phyloP scores from a whole-genome alignment of 257 asterid species.

The Verbascum thapsus region DNA sequence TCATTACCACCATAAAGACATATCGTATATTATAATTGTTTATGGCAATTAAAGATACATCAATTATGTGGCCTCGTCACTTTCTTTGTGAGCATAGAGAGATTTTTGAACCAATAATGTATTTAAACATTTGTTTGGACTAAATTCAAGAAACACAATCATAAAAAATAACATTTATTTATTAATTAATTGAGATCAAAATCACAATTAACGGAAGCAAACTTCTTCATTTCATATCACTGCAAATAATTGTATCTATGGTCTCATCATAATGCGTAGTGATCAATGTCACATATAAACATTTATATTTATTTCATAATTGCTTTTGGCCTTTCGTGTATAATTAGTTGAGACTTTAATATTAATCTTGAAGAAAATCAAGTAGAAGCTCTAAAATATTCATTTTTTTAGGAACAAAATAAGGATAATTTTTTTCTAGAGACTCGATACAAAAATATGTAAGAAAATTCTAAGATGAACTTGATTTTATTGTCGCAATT shows the following conservation, averaged over 20 bases:
- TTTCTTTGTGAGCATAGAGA: not conserved
- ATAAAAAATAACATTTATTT: conserved; percentile 4
- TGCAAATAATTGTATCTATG: conserved; percentile 7
- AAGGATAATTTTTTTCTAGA: not conserved
- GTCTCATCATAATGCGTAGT: conserved; percentile 2
- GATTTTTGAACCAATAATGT: too few relatives aligned
- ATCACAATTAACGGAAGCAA: not conserved
- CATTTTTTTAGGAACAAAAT: too few relatives aligned
- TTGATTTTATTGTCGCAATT: too few relatives aligned
- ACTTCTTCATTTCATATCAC: not conserved
- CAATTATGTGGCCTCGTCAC: not conserved
- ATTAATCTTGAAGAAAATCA: too few relatives aligned
- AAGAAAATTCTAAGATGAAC: too few relatives aligned
- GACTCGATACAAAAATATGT: too few relatives aligned
- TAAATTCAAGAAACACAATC: conserved; percentile 21
- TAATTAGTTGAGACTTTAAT: too few relatives aligned
- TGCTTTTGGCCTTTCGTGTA: too few relatives aligned
- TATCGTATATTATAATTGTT: not conserved
- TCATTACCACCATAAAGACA: not conserved
- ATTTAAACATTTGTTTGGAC: not conserved
- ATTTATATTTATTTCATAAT: too few relatives aligned
- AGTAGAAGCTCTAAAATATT: too few relatives aligned
- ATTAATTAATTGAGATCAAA: conserved; percentile 6
- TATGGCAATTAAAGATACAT: not conserved
- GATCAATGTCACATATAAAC: not conserved